These are phyloP conservation scores for Sphaerostilbella broomeana DNA, from an alignment of 2,329 filamentous ascomycete species.

Conservation along the genomic window DNA sequence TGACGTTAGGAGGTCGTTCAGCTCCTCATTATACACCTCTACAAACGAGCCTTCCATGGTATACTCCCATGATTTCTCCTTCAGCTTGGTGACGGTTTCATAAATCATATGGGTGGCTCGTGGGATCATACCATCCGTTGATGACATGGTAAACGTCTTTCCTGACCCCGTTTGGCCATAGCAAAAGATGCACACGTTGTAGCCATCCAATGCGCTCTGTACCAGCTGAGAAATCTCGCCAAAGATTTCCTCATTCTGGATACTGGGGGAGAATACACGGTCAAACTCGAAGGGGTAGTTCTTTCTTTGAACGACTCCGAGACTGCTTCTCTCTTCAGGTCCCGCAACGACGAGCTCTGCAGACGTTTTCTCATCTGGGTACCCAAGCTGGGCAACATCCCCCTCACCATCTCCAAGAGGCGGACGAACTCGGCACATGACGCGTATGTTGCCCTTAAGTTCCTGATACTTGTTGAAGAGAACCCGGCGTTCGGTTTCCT, in stretches of 20 bases:
- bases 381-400: slow-evolving; percentile 65
- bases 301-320: slow-evolving; percentile 69
- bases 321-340: slow-evolving; percentile 74
- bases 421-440: slow-evolving; percentile 93
- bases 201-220: slow-evolving; percentile 91
- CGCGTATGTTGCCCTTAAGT: slow-evolving; percentile 94
- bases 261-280: slow-evolving; percentile 74
- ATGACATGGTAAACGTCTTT: slow-evolving; percentile 96
- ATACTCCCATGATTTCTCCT: slow-evolving; percentile 91
- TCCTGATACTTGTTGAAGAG: slow-evolving; percentile 98
- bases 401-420: slow-evolving; percentile 53
- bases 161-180: slow-evolving; percentile 97
- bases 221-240: slow-evolving; percentile 95
- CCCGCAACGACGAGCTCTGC: slow-evolving; percentile 81
- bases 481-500: slow-evolving; percentile 83
- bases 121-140: slow-evolving; percentile 87
- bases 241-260: slow-evolving; percentile 81
- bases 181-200: slow-evolving; percentile 98
- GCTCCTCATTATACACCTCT: slow-evolving; percentile 96
- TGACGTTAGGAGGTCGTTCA: slow-evolving; percentile 73
- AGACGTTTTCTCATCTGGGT: slow-evolving; percentile 76
- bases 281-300: slow-evolving; percentile 87
- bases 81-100: slow-evolving; percentile 71
- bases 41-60: slow-evolving; percentile 92
- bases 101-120: slow-evolving; percentile 91